Conservation (phyloP, 2,329 filamentous ascomycete genomes). For the Thielaviopsis musarum region DNA sequence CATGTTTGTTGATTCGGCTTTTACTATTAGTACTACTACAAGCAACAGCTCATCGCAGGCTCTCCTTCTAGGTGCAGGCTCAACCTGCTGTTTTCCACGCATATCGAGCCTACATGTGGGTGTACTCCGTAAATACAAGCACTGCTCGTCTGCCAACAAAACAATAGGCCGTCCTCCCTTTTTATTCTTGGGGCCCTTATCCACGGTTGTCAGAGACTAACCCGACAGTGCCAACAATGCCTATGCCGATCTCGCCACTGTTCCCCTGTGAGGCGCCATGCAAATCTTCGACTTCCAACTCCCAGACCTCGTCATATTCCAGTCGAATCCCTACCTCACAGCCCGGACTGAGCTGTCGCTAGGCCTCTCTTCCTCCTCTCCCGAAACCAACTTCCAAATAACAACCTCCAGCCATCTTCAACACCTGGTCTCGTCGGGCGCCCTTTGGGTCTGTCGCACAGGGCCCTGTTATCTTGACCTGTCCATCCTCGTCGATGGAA, state of each 20-base stretch:
- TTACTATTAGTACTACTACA: neutral
- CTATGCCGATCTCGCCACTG: neutral
- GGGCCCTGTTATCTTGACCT: constrained; percentile 9
- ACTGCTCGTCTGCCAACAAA: neutral
- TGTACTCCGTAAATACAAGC: too few species aligned
- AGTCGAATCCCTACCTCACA: neutral
- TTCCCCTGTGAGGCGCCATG: neutral
- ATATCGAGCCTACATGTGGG: too few species aligned
- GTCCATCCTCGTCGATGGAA: constrained; percentile 5
- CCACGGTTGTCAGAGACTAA: neutral
- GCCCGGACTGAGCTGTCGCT: neutral
- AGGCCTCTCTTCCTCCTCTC: neutral
- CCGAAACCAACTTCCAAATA: neutral
- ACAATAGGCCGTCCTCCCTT: neutral
- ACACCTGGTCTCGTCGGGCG: neutral
- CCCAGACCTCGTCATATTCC: constrained; percentile 1
- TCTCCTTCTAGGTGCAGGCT: neutral
- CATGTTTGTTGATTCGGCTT: neutral
- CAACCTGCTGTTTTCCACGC: neutral
- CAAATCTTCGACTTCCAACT: neutral
- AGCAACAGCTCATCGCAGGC: neutral
- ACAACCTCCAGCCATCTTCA: constrained; percentile 4
- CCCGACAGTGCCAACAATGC: neutral
- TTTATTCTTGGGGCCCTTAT: neutral
- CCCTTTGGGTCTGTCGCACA: constrained; percentile 11